These are phyloP conservation scores for Nectriaceae sp. DNA, from an alignment of 2,329 filamentous ascomycete species.

Conservation along the genomic window DNA sequence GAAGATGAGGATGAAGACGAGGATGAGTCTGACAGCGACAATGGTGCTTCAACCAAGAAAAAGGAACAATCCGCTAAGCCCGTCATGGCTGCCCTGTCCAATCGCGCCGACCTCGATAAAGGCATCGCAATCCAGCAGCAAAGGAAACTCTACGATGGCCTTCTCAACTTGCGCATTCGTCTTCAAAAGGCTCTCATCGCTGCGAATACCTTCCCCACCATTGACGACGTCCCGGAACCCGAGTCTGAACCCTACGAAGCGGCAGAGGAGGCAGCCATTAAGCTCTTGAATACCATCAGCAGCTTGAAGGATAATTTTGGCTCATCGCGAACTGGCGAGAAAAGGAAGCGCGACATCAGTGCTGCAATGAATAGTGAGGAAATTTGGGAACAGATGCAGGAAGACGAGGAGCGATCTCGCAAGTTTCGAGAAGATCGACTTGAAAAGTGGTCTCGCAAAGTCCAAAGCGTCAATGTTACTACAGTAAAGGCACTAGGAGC, in stretches of 20 bases:
- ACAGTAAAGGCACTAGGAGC: constrained; percentile 28
- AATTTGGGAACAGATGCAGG: constrained; percentile 73
- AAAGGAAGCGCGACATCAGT: constrained; percentile 60
- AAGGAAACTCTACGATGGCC: constrained; percentile 80
- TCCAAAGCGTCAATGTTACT: constrained; percentile 48
- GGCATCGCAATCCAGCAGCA: constrained; percentile 85
- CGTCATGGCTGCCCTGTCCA: constrained; percentile 32
- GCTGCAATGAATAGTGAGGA: constrained; percentile 59
- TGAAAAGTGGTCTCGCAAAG: constrained; percentile 87
- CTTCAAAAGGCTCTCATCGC: constrained; percentile 88
- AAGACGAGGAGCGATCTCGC: constrained; percentile 60
- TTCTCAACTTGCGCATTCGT: constrained; percentile 88
- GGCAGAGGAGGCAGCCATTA: constrained; percentile 82
- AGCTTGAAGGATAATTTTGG: constrained; percentile 65
- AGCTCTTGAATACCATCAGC: constrained; percentile 81
- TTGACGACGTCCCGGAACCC: constrained; percentile 41
- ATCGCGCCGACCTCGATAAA: constrained; percentile 69
- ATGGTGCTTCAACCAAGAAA: constrained; percentile 24
- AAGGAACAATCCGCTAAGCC: constrained; percentile 35
- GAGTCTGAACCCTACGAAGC: constrained; percentile 63
- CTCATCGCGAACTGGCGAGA: constrained; percentile 54
- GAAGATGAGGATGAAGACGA: constrained; percentile 40
- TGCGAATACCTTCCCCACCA: constrained; percentile 68
- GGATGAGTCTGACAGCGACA: constrained; percentile 34
- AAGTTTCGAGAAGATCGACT: constrained; percentile 70